A percentile compares a stretch with the other conserved stretches of the same genome.
Evolutionary conservation across 371 early-diverging fungal genomes (phyloP).

Genomic region (Actinomucor elegans): DNA sequence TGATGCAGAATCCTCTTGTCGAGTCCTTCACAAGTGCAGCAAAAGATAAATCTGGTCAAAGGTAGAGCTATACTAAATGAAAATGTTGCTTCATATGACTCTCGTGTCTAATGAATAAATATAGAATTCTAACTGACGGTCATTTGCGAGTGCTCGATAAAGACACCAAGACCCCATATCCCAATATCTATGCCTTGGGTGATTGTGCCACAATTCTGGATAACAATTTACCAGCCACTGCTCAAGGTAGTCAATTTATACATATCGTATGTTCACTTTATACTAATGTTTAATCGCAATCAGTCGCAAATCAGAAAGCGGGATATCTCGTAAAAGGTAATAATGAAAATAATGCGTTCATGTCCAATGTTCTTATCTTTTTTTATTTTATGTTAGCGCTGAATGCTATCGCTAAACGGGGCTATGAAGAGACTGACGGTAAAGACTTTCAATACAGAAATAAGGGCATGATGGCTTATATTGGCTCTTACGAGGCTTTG

Average conservation of each 20-base stretch:
- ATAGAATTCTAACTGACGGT: slow-evolving; percentile 64
- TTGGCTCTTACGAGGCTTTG: slow-evolving; percentile 55
- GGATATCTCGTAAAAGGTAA: slow-evolving; percentile 57
- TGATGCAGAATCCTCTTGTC: slow-evolving; percentile 65
- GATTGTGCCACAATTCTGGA: slow-evolving; percentile 77
- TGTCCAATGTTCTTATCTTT: neutral
- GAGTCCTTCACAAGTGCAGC: slow-evolving; percentile 43
- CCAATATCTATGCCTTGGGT: slow-evolving; percentile 72
- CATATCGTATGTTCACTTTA: too few relatives aligned
- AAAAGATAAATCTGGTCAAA: slow-evolving; percentile 34
- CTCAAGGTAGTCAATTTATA: slow-evolving; percentile 52
- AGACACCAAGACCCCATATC: slow-evolving; percentile 34
- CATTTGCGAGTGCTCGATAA: slow-evolving; percentile 60
- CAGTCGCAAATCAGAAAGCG: slow-evolving; percentile 79
- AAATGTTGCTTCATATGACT: too few relatives aligned
- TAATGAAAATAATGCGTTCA: neutral
- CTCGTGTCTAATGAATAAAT: too few relatives aligned
- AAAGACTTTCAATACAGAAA: slow-evolving; percentile 41
- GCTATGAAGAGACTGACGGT: slow-evolving; percentile 15
- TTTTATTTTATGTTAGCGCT: slow-evolving; percentile 8
- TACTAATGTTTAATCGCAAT: neutral
- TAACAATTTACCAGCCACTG: slow-evolving; percentile 68
- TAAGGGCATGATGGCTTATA: slow-evolving; percentile 53
- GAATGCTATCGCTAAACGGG: slow-evolving; percentile 36
- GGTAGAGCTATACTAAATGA: slow-evolving; percentile 1